Evolutionary conservation across 305 asterid species (phyloP).

Genomic region (Fraxinus sp.): DNA sequence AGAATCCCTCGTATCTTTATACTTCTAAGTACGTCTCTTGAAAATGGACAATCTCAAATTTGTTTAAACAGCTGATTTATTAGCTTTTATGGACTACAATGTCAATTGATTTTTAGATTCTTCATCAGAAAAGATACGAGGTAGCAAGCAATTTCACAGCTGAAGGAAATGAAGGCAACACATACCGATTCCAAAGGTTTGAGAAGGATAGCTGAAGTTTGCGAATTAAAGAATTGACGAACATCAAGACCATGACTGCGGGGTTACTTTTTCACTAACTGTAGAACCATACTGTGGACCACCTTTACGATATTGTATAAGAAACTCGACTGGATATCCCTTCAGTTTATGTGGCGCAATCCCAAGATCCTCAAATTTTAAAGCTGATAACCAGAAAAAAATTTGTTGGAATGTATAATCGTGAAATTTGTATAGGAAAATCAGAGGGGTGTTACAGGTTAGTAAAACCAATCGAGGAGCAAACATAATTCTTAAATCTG

Average conservation of each 20-base stretch:
- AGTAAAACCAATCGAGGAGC: constrained; percentile 4
- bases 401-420: not conserved
- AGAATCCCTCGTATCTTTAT: constrained; percentile 26
- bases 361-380: constrained; percentile 75
- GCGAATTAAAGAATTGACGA: constrained; percentile 17
- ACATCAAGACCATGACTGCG: constrained; percentile 53
- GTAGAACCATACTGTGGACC: constrained; percentile 95
- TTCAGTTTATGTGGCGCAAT: constrained; percentile 71
- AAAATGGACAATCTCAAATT: constrained; percentile 24
- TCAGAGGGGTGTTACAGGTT: not conserved
- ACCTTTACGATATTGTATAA: constrained; percentile 85
- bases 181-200: constrained; percentile 29
- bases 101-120: constrained; percentile 4
- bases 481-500: constrained; percentile 7
- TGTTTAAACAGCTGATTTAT: constrained; percentile 24
- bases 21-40: constrained; percentile 27
- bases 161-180: constrained; percentile 22
- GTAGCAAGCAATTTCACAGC: constrained; percentile 14
- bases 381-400: constrained; percentile 45
- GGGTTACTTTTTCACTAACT: constrained; percentile 67
- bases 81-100: constrained; percentile 2
- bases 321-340: constrained; percentile 87
- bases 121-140: constrained; percentile 9
- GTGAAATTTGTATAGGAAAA: not conserved
- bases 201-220: constrained; percentile 7